Conservation (phyloP, 805 yeast species). For the Candida sakaeoensis region DNA sequence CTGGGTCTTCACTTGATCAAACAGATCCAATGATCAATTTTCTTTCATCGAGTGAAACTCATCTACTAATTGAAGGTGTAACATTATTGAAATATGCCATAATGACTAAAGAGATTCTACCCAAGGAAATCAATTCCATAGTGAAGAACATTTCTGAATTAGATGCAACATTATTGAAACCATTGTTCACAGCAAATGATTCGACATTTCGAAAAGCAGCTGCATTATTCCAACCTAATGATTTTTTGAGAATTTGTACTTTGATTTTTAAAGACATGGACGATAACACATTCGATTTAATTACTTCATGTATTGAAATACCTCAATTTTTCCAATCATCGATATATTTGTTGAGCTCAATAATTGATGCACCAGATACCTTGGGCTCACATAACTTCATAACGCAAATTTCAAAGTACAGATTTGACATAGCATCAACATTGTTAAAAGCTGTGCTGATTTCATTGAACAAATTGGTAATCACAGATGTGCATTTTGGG, state of each 20-base stretch:
- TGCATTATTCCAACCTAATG: constrained; percentile 28
- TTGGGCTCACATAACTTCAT: constrained; percentile 27
- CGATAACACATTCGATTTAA: constrained; percentile 17
- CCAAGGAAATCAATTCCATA: constrained; percentile 19
- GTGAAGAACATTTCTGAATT: constrained; percentile 25
- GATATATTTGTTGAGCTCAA: constrained; percentile 23
- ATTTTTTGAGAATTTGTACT: constrained; percentile 31
- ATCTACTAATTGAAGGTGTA: constrained; percentile 32
- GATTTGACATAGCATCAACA: constrained; percentile 24
- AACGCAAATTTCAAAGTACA: constrained; percentile 35
- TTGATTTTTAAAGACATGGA: constrained; percentile 21
- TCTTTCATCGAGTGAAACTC: constrained; percentile 28
- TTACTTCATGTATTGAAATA: constrained; percentile 20
- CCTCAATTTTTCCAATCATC: constrained; percentile 29
- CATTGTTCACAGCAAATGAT: constrained; percentile 27
- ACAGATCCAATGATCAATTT: constrained; percentile 35
- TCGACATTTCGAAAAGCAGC: constrained; percentile 20
- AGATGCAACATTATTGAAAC: constrained; percentile 28
- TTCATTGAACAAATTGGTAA: constrained; percentile 29
- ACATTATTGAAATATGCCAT: constrained; percentile 35
- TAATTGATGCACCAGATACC: constrained; percentile 30
- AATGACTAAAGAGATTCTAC: constrained; percentile 31
- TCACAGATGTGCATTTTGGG: constrained; percentile 29
- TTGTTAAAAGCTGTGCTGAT: constrained; percentile 24
- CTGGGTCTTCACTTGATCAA: constrained; percentile 12